Base-by-base conservation (phyloP, 108 stramenopile genomes). In the Conticribra guillardii region DNA sequence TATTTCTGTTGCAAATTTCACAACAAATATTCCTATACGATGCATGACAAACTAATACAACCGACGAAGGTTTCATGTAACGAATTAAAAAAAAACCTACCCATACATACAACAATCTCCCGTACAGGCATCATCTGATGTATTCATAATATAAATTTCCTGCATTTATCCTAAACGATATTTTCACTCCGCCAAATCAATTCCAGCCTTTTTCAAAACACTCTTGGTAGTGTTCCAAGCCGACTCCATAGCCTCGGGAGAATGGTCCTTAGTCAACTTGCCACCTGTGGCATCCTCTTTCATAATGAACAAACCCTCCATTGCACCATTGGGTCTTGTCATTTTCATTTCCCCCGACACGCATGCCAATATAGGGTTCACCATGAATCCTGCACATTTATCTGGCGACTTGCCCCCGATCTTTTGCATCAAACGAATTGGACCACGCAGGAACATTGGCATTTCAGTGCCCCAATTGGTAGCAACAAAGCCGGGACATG, bases 401-500 rank as follows among this genome's bases (percentile, higher is more conserved):
- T 32, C 41, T 0, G 81, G 67, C 19, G 48, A 69, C 31, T 68
- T 73, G 7, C 84, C 84, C 4, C 48, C 33, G 1, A 74, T 1
- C 26, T 74, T 79, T 55, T 85, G 84, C 56, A 85, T 56, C 0
- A 41, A 21, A 4, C 84, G 59, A 16, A 85, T 69, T 1, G 79
- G 30, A 28, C 46, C 66, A 18, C 77, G 58, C 14, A 86, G 44
- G 23, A 52, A 64, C 3, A 28, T 11, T n/a, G 75, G 75, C 55
- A 86, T 77, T 74, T 86, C 85, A 7, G 80, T 78, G 1, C 85
- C 85, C 85, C 83, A 86, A 57, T 77, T 82, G 0, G 77, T 74
- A 18, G 73, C 77, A 30, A 86, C 81, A 68, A 86, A 84, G 18
- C 85, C 85, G 5, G 85, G 85, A 50, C 56, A 48, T 8, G 85